Percentiles rank a stretch among this genome's conserved stretches.
phyloP scores from a whole-genome alignment of 768 basidiomycete species.

The Botryobasidium botryosum region DNA sequence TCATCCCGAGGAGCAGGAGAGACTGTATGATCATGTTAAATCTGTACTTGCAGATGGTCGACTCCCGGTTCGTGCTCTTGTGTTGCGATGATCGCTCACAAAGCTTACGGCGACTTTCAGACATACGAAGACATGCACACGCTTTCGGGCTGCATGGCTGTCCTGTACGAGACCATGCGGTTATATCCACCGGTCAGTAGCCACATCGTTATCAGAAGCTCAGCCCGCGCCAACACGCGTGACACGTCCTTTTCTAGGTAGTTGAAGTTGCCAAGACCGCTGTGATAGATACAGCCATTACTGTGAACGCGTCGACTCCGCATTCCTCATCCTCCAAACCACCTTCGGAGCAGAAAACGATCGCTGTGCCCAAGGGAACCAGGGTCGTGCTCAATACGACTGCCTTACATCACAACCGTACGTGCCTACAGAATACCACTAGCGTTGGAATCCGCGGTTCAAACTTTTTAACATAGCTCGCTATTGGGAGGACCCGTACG shows the following conservation, averaged over 20 bases:
- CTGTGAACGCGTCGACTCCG: neutral
- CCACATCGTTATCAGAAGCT: neutral
- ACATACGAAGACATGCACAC: slow-evolving; percentile 5
- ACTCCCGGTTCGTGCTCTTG: neutral
- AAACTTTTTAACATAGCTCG: too few relatives aligned
- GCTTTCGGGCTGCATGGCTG: neutral
- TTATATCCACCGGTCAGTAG: slow-evolving; percentile 1
- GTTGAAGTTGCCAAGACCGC: neutral
- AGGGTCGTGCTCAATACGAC: neutral
- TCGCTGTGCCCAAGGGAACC: slow-evolving; percentile 4
- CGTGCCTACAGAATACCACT: neutral
- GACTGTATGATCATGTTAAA: slow-evolving; percentile 2
- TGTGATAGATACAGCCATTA: neutral
- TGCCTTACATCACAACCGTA: slow-evolving; percentile 5
- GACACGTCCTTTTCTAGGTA: neutral
- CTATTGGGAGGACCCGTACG: too few relatives aligned
- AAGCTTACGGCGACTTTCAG: neutral
- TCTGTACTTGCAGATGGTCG: slow-evolving; percentile 1
- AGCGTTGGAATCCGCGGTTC: too few relatives aligned
- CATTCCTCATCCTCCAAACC: too few relatives aligned
- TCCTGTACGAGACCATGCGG: slow-evolving; percentile 3
- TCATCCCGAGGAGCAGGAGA: slow-evolving; percentile 4
- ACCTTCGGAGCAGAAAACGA: neutral
- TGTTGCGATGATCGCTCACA: too few relatives aligned
- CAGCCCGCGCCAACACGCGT: neutral